These are phyloP conservation scores for Podosphaera aphanis DNA, from an alignment of 2,329 filamentous ascomycete genomes.

Conservation along the genomic window DNA sequence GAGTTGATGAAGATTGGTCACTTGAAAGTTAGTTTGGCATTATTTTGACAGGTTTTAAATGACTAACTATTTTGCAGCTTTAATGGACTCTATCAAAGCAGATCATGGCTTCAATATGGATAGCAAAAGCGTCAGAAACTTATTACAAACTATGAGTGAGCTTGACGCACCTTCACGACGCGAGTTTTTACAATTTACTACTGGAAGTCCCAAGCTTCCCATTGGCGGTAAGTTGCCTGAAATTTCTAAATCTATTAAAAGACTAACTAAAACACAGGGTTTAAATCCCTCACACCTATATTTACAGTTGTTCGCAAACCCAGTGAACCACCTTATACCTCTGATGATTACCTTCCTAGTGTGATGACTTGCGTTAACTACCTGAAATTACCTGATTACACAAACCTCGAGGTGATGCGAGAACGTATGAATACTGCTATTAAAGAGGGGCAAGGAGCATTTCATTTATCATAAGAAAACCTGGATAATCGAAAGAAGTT, in stretches of 20 bases:
- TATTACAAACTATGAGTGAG: conserved; percentile 87
- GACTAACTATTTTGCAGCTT: conserved; percentile 27
- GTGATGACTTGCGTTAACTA: conserved; percentile 99
- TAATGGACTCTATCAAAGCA: conserved; percentile 96
- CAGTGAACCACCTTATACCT: conserved; percentile 79
- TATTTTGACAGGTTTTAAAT: neutral
- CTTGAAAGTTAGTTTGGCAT: conserved; percentile 55
- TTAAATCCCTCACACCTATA: conserved; percentile 91
- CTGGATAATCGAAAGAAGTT: neutral
- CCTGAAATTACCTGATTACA: conserved; percentile 91
- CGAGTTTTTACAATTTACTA: conserved; percentile 93
- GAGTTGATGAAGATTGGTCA: conserved; percentile 87
- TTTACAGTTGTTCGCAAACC: conserved; percentile 98
- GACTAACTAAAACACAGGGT: conserved; percentile 32
- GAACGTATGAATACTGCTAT: conserved; percentile 67
- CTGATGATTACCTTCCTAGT: conserved; percentile 94
- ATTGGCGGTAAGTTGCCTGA: conserved; percentile 56
- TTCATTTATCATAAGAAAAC: conserved; percentile 56
- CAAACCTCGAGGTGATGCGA: conserved; percentile 48
- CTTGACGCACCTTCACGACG: conserved; percentile 51
- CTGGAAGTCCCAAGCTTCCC: conserved; percentile 88
- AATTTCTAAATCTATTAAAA: conserved; percentile 14
- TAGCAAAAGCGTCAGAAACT: conserved; percentile 79
- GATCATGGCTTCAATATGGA: conserved; percentile 98
- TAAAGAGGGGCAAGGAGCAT: conserved; percentile 87